These are phyloP conservation scores for Boletus sp. DNA, from an alignment of 768 basidiomycete genomes.

Conservation along the genomic window DNA sequence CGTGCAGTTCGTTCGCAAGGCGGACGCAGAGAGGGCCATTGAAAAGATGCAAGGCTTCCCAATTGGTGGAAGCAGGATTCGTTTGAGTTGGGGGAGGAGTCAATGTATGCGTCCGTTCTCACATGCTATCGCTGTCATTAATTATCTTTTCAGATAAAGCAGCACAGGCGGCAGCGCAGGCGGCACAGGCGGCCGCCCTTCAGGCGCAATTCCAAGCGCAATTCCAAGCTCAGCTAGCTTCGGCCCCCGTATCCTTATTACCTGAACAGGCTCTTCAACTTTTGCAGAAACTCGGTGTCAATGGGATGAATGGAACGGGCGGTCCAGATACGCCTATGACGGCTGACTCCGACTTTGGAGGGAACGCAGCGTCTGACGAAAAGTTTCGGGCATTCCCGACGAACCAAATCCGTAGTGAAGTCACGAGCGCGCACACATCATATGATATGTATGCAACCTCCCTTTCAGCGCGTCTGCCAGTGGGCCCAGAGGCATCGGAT, in stretches of 20 bases:
- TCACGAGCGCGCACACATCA: slow-evolving; percentile 7
- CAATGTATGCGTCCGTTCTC: slow-evolving; percentile 54
- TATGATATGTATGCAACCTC: slow-evolving; percentile 24
- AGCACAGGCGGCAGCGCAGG: slow-evolving; percentile 84
- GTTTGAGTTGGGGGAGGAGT: slow-evolving; percentile 90
- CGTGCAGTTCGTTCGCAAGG: slow-evolving; percentile 90
- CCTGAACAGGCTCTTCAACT: slow-evolving; percentile 63
- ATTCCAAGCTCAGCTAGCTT: slow-evolving; percentile 31
- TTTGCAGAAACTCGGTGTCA: slow-evolving; percentile 51
- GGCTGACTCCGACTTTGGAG: slow-evolving; percentile 10
- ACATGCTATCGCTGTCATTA: neutral
- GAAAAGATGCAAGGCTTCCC: slow-evolving; percentile 98
- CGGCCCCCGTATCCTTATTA: slow-evolving; percentile 36
- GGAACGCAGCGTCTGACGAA: slow-evolving; percentile 23
- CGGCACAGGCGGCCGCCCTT: slow-evolving; percentile 70
- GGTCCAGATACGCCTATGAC: slow-evolving; percentile 9
- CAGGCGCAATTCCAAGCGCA: slow-evolving; percentile 44
- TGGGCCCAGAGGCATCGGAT: slow-evolving; percentile 12
- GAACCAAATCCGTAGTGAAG: slow-evolving; percentile 21
- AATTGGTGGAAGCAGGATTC: slow-evolving; percentile 86
- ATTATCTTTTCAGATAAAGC: slow-evolving; percentile 64
- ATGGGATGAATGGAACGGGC: slow-evolving; percentile 34
- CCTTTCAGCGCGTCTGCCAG: slow-evolving; percentile 12
- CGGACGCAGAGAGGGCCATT: slow-evolving; percentile 88
- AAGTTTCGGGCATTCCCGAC: slow-evolving; percentile 19